Evolutionary conservation across 2,329 filamentous ascomycete genomes (phyloP).

Genomic region (Neoscytalidium dimidiatum): DNA sequence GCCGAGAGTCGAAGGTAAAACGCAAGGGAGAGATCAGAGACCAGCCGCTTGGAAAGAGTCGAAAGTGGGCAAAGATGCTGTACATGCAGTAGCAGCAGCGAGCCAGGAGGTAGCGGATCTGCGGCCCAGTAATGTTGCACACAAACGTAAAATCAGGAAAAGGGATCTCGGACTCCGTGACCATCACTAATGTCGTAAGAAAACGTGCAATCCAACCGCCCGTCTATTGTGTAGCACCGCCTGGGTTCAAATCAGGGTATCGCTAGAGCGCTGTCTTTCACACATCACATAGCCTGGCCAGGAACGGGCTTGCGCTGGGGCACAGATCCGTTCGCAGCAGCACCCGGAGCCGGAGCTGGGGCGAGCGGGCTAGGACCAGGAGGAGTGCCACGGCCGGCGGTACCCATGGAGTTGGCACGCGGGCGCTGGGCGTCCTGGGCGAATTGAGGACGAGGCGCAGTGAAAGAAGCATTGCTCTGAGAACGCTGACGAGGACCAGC

Average conservation of each 20-base stretch:
- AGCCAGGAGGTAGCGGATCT: conserved; percentile 1
- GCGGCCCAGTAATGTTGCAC: background rate
- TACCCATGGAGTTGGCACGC: conserved; percentile 35
- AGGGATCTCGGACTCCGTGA: conserved; percentile 12
- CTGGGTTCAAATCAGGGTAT: background rate
- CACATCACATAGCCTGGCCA: conserved; percentile 44
- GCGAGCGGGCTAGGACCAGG: conserved; percentile 42
- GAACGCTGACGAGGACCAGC: conserved; percentile 31
- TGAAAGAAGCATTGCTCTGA: conserved; percentile 41
- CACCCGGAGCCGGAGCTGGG: conserved; percentile 26
- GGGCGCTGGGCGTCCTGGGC: conserved; percentile 27
- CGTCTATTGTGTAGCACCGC: conserved; percentile 7
- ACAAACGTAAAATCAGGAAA: conserved; percentile 1
- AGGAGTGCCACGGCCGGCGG: conserved; percentile 28
- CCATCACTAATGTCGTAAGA: conserved; percentile 8
- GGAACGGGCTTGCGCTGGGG: conserved; percentile 50
- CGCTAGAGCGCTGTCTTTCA: background rate
- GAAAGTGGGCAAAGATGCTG: background rate
- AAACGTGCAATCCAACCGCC: conserved; percentile 10
- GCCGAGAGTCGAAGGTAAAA: background rate
- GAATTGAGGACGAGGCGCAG: conserved; percentile 21
- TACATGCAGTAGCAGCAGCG: conserved; percentile 7
- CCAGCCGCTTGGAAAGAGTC: background rate
- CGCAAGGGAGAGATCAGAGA: background rate
- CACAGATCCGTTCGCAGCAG: conserved; percentile 24